These are phyloP conservation scores for Microsporum ferrugineum DNA, from an alignment of 2,329 filamentous ascomycete species.

Conservation along the genomic window DNA sequence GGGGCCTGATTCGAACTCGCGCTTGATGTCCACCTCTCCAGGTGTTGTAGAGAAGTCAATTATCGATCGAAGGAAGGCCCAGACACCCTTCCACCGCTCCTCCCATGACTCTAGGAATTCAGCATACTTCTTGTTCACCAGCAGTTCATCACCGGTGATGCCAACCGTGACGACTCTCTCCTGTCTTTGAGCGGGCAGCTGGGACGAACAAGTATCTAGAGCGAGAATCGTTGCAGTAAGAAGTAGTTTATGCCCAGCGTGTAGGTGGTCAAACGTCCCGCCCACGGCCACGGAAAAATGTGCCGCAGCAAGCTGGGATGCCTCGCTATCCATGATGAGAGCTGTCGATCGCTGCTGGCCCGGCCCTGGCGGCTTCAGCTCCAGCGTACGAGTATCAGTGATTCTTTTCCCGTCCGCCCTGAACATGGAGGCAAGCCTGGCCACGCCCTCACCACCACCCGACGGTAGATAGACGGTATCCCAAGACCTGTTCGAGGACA, in stretches of 20 bases:
- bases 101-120: slow-evolving; percentile 73
- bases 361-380: neutral
- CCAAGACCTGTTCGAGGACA: slow-evolving; percentile 49
- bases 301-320: slow-evolving; percentile 10
- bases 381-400: neutral
- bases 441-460: slow-evolving; percentile 42
- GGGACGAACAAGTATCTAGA: slow-evolving; percentile 42
- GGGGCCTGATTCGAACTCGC: slow-evolving; percentile 27
- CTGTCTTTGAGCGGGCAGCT: slow-evolving; percentile 19
- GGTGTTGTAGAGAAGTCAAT: slow-evolving; percentile 44
- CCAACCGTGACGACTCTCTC: slow-evolving; percentile 58
- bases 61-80: slow-evolving; percentile 57
- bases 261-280: slow-evolving; percentile 92
- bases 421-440: neutral
- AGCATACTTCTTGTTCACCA: slow-evolving; percentile 80
- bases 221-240: slow-evolving; percentile 75
- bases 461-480: slow-evolving; percentile 42
- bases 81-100: slow-evolving; percentile 54
- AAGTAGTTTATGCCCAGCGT: slow-evolving; percentile 90
- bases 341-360: neutral
- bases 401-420: neutral
- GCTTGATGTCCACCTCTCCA: slow-evolving; percentile 20
- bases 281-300: slow-evolving; percentile 65
- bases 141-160: slow-evolving; percentile 74
- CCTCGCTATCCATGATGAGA: neutral